Base-by-base conservation (phyloP, 371 early-diverging fungal species). In the Actinomortierella wolfii region DNA sequence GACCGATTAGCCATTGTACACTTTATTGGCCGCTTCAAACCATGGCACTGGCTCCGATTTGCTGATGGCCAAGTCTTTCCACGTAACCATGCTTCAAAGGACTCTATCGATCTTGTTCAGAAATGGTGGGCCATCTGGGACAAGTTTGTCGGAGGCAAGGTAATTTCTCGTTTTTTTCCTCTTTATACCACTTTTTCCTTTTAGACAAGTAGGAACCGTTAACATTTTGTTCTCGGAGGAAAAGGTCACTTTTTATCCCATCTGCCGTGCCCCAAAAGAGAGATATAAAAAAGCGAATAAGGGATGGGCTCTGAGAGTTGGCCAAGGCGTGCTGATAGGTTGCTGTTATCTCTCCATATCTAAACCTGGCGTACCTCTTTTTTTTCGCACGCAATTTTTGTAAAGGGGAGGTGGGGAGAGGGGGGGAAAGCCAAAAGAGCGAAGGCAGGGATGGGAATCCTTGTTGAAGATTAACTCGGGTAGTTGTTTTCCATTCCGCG, bases 11-110 rank as follows among this genome's bases (percentile, higher is more conserved):
- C 87, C 1, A 85, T 94, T 20, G 82, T 94, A 20, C 98, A 98
- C 68, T 98, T 96, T 74, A 92, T 95, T 57, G 98, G 98, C 2
- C 64, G 79, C 2, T 76, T 81, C 26, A 98, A 98, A 80, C 98
- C 98, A 15, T 98, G 98, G 98, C 81, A 82, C 49, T 84, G 82
- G 69, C 83, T 83, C 47, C 82, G 89, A 29, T 83, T 83, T 43
- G 77, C 85, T n/a, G 85, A 86, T 41, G 89, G 90, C 41, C 61
- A 67, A 28, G 76, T 87, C 21, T 66, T 81, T 53, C 75, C 81
- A 20, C 79, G 77, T 20, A 65, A 81, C 34, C 68, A 71, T 25
- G 70, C 76, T 13, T 80, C 87, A 45, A 76, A 77, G 45, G 83
- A 82, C 54, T 77, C 83, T 39, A 67, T 68, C 11, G 77, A 77